Evolutionary conservation across 768 basidiomycete genomes (phyloP), one percentile per base, ranked within the genome.

Genomic region (Leccinum olivaceopallidum): DNA sequence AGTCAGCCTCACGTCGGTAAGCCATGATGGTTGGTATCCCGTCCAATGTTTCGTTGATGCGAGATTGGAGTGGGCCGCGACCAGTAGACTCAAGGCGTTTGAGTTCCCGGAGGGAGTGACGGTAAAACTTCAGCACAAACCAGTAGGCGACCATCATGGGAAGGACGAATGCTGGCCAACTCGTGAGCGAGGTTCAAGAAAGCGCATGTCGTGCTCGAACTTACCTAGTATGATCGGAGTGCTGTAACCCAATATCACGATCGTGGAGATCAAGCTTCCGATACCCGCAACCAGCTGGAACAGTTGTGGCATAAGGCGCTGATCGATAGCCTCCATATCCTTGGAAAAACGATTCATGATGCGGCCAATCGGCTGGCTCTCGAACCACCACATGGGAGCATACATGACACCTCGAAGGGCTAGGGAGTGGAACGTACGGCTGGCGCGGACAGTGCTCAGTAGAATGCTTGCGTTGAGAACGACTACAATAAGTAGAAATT

Each of bases 331-430:
- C 44, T 76, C 75, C 50, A 77, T 70, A 39, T 77, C 73, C 60
- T 81, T 78, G 42, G 78, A 78, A 58, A 84, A 77, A 10, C 83
- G 74, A 63, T 82, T 82, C 65, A 80, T 76, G 59, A 83, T 76
- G 1, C 79, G 76, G 1, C 82, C 82, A 42, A 75, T 76, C 10
- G 77, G 77, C 56, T 71, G 70, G 59, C 70, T 63, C 58, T 71
- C 70, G 60, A 71, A 71, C 70, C 70, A 71, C 70, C 70, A 71
- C 47, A 71, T 60, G 36, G 70, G 70, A 53, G 70, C 67, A 37
- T 62, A 28, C 32, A 71, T 55, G 55, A 71, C 70, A 50, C 70
- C 70, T 13, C 51, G 49, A 34, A 71, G 65, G 4, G 63, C 63
- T 18, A 52, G 63, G 49, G 65, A 69, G 48, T 76, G 67, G 63